Base-by-base conservation (phyloP, 1,284 basidiomycete species). In the Cerrena zonata region DNA sequence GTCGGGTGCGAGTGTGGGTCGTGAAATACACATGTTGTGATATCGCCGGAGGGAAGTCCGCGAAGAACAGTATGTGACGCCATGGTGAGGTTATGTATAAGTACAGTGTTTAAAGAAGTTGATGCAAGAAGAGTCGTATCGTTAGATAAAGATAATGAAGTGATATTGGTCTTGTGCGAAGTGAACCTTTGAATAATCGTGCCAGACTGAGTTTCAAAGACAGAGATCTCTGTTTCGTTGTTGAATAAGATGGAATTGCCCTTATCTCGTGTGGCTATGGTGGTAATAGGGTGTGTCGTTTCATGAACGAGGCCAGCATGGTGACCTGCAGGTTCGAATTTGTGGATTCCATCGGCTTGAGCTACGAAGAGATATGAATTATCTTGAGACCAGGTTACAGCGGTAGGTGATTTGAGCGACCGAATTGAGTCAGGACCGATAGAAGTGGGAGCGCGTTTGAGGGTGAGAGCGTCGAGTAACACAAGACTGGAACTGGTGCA, bases 61-160 rank as follows among this genome's bases (percentile, higher is more conserved):
- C 76, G 73, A 22, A 88, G 69, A 22, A 71, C 65, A 2, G 72
- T 74, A 54, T 79, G 74, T 11, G 80, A 75, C 11, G 72, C 72
- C 10, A 74, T 66, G 0, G 75, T 67, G 37, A 87, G 66, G 55
- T 84, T 79, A 56, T 86, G 75, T 3, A 87, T 69, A 56, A 84
- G 74, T n/a, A 77, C 75, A 2, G 72, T 69, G 42, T 66, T 65
- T 0, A 69, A 58, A 19, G 84, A 79, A 2, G 78, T 76, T 1
- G 77, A 77, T 0, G 79, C 79, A 36, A 88, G 72, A 21, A 83
- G 63, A 4, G 74, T 74, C n/a, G 64, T 61, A 56, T 85, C 82
- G 50, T 72, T 80, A 15, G 80, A 83, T 2, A 85, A 61, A 0
- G 83, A 75, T 11, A 88, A 60, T 4, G 72, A 74, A 7, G 68